Evolutionary conservation across 2,329 filamentous ascomycete genomes (phyloP), one percentile per base, ranked within the genome.

Genomic region (Amauroascus niger): DNA sequence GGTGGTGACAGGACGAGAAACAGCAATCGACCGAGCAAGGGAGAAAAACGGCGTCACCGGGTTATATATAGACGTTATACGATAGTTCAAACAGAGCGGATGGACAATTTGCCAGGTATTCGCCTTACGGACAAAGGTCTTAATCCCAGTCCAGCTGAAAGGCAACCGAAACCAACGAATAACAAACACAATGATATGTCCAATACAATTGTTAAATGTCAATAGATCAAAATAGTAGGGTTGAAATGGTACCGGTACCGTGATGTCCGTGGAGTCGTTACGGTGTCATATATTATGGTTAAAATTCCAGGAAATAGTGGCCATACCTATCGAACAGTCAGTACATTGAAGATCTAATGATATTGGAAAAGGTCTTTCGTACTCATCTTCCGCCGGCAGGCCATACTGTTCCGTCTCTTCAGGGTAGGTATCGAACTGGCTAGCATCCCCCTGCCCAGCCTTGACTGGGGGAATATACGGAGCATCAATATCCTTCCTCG

Each of bases 331-430:
- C 22, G 49, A 54, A 26, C 8, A 40, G 39, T 32, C 32, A 49
- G 24, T 51, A 55, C 20, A 44, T 16, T 1, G 45, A 13, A 54
- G 26, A 4, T 3, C 16, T 24, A 7, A 18, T n/a, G 24, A 9
- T 11, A 22, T 9, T 11, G 18, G 35, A 35, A 40, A 44, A 58
- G 41, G 16, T 26, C 18, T 44, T 53, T 86, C 91, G 76, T 78
- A 96, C 91, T 88, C 85, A 71, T 97, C 91, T 59, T 84, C 77
- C 44, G 88, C 89, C 52, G 73, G 74, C 61, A 79, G 75, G 37
- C 93, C 93, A 67, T 98, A 98, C 67, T 84, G 82, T 71, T 98
- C 93, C 43, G 87, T 88, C 71, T 98, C 93, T 71, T 98, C 93
- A 1, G 93, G 90, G 70, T 98, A 98, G 69, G 90, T 88, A 73